phyloP scores from a whole-genome alignment of 495 filamentous ascomycete genomes.

The Penicillium antarcticum region DNA sequence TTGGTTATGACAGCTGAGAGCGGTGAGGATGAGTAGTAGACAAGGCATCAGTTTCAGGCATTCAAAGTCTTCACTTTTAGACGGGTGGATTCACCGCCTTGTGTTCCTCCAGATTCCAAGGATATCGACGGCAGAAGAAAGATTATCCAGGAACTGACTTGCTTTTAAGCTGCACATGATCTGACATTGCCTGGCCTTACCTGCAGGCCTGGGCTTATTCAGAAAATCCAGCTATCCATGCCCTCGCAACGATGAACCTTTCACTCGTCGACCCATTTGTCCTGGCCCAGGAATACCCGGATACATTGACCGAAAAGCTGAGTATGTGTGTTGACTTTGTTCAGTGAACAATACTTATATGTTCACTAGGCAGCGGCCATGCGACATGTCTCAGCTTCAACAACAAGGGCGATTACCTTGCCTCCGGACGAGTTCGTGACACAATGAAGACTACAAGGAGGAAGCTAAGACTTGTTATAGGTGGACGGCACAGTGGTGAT shows the following conservation, averaged over 20 bases:
- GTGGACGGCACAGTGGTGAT: conserved; percentile 90
- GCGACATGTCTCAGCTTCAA: conserved; percentile 82
- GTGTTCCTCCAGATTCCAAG: conserved; percentile 1
- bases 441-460: neutral
- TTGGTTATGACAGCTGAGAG: neutral
- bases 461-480: conserved; percentile 28
- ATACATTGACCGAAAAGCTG: conserved; percentile 79
- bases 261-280: conserved; percentile 76
- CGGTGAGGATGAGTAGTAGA: neutral
- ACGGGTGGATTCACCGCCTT: conserved; percentile 12
- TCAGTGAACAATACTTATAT: neutral
- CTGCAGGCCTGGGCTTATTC: conserved; percentile 23
- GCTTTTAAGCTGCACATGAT: neutral
- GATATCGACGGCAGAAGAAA: conserved; percentile 13
- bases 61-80: neutral
- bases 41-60: conserved; percentile 5
- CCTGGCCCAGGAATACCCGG: conserved; percentile 92
- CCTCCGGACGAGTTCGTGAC: conserved; percentile 72
- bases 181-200: conserved; percentile 23
- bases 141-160: neutral
- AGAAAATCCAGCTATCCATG: conserved; percentile 1
- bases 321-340: conserved; percentile 44
- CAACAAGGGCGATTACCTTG: conserved; percentile 87
- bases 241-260: conserved; percentile 61
- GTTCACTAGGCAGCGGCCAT: conserved; percentile 54